Evolutionary conservation across 2,329 filamentous ascomycete species (phyloP), one percentile per base, ranked within the genome.

Genomic region (Colletotrichum chlorophyti): DNA sequence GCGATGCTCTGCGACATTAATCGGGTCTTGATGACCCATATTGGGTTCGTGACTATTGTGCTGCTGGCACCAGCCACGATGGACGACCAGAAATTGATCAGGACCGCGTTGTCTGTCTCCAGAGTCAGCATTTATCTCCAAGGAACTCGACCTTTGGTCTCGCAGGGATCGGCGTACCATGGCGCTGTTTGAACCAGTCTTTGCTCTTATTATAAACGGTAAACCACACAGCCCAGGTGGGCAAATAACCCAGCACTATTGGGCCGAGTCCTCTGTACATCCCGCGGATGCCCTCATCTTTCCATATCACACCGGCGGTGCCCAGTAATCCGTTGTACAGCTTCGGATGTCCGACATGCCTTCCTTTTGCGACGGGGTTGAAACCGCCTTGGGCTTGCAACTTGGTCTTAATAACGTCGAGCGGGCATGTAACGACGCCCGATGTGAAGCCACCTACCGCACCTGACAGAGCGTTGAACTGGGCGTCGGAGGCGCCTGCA

Each of bases 351-450:
- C 78, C 79, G 24, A 77, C 79, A 71, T 79, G 78, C 51, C 72
- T 72, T 60, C 74, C 79, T 63, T 78, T 77, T 66, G 77, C 81
- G 69, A 74, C 74, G 64, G 77, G 83, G 65, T 74, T 65, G 74
- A 96, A 96, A 17, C 92, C 91, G 63, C 94, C 94, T 73, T 98
- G 95, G 14, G 93, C 94, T 74, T 99, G 95, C 60, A 99, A 78
- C 75, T 97, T 98, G 40, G 95, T 99, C 80, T 99, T 99, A 76
- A 99, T 98, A 62, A 99, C 95, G 80, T 99, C 95, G 66, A 99
- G 87, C 37, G 95, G 95, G 73, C 95, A 99, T 50, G 94, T 98
- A 64, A 97, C 91, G 53, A 99, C 85, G 47, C 95, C 95, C 7
- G 93, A 97, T 19, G 92, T 93, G 68, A 98, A 91, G 46, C 95